Conservation (phyloP, 495 filamentous ascomycete species). For the Geopyxis carbonaria region DNA sequence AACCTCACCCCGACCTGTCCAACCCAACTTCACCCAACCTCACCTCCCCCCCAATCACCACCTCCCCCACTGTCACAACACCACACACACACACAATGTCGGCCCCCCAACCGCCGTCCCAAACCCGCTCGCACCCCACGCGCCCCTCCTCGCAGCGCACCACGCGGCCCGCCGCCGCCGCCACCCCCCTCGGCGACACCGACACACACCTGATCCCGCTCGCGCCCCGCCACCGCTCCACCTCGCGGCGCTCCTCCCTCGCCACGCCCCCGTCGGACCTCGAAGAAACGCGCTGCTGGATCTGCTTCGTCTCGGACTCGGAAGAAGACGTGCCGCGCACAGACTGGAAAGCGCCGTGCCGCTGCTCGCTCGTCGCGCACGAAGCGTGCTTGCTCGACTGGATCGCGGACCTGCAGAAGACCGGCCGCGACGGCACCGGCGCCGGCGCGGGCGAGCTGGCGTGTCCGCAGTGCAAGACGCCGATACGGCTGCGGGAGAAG, state of each 20-base stretch:
- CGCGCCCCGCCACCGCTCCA: conserved; percentile 4
- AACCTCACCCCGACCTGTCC: too few species aligned
- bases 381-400: conserved; percentile 79
- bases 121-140: not conserved
- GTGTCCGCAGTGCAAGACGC: conserved; percentile 77
- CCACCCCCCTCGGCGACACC: not conserved
- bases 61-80: too few species aligned
- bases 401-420: conserved; percentile 66
- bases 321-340: conserved; percentile 52
- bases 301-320: conserved; percentile 65
- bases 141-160: conserved; percentile 1
- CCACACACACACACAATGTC: too few species aligned
- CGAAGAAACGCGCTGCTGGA: conserved; percentile 55
- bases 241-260: not conserved
- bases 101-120: too few species aligned
- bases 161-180: not conserved
- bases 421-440: conserved; percentile 34
- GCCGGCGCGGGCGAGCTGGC: conserved; percentile 44
- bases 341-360: conserved; percentile 74
- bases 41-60: too few species aligned
- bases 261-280: conserved; percentile 11
- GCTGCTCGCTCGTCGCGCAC: conserved; percentile 76
- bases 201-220: conserved; percentile 10
- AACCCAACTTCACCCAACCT: too few species aligned
- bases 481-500: conserved; percentile 42